Conservation (phyloP, 192 early-diverging fungal genomes). For the Geosiphon pyriformis region DNA sequence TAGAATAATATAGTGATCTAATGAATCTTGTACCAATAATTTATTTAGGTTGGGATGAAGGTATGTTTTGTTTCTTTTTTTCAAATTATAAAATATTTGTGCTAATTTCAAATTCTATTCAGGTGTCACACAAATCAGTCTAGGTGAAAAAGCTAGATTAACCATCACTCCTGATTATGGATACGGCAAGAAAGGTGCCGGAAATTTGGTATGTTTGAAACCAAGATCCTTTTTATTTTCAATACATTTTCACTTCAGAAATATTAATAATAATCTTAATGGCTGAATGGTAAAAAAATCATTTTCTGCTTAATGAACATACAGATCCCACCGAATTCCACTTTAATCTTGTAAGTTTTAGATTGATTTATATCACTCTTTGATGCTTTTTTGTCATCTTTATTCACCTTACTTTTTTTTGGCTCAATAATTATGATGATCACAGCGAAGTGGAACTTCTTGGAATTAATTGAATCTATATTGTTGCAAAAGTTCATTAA, state of each 20-base stretch:
- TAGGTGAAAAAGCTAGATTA: slow-evolving; percentile 83
- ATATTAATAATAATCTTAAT: not conserved
- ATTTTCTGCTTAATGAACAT: not conserved
- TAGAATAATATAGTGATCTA: too few relatives aligned
- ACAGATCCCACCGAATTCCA: not conserved
- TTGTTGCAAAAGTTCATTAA: too few relatives aligned
- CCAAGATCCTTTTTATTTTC: not conserved
- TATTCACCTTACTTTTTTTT: not conserved
- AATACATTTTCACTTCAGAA: not conserved
- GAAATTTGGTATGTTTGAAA: not conserved
- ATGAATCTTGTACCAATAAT: not conserved
- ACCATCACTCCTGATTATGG: slow-evolving; percentile 78
- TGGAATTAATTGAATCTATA: slow-evolving; percentile 16
- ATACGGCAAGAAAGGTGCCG: slow-evolving; percentile 49
- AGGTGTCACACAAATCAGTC: slow-evolving; percentile 91
- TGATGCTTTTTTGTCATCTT: not conserved
- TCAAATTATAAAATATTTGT: too few relatives aligned
- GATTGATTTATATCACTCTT: not conserved
- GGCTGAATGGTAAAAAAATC: not conserved
- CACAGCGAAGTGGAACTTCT: slow-evolving; percentile 11
- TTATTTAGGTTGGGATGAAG: slow-evolving; percentile 49
- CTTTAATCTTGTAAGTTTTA: not conserved
- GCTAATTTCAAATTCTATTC: too few relatives aligned
- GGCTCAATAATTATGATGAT: too few relatives aligned
- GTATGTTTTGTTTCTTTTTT: too few relatives aligned